Base-by-base conservation (phyloP, 2,329 filamentous ascomycete genomes). In the Diaporthe capsici region DNA sequence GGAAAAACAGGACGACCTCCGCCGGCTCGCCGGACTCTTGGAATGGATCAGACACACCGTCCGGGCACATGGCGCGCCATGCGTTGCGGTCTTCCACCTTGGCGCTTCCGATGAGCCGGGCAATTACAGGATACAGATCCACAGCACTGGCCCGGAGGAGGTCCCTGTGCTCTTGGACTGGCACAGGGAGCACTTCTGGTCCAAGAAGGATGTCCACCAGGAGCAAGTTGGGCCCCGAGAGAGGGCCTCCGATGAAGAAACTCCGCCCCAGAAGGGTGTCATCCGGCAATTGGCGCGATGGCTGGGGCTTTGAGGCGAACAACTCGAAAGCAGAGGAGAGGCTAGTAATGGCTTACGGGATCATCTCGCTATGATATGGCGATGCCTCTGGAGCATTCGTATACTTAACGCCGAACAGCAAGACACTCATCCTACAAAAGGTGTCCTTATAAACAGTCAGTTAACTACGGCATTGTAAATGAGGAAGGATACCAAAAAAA, bases 151-250 rank as follows among this genome's bases (percentile, higher is more conserved):
- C 44, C 28, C 28, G 5, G 20, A 49, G 10, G 28, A 34, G 6
- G 2, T 13, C 1, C 61, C 42, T n/a, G 22, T 37, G 10, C 28
- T 68, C 12, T 17, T 53, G 31, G 44, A 68, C 17, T 68, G 44
- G 63, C 63, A 68, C 1, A 53, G 39, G 22, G 31, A 39, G 13
- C 63, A 68, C 4, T 68, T 68, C 25, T 68, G 63, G 63, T 39
- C 44, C 10, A 12, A 25, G 31, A 9, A 51, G 28, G 8, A 12
- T 28, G 39, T 9, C 7, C 6, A n/a, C n/a, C 3, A 44, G 3
- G n/a, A 44, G 13, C 22, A 25, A 2, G n/a, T 22, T 6, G 2
- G n/a, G 9, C 7, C 20, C 10, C 37, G 12, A 4, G 34, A 39
- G 34, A 25, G n/a, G 20, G 13, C 20, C 12, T 17, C 2, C 4